These are phyloP conservation scores for Noccaea bulbosa DNA, from an alignment of 345 rosid species.

Conservation along the genomic window DNA sequence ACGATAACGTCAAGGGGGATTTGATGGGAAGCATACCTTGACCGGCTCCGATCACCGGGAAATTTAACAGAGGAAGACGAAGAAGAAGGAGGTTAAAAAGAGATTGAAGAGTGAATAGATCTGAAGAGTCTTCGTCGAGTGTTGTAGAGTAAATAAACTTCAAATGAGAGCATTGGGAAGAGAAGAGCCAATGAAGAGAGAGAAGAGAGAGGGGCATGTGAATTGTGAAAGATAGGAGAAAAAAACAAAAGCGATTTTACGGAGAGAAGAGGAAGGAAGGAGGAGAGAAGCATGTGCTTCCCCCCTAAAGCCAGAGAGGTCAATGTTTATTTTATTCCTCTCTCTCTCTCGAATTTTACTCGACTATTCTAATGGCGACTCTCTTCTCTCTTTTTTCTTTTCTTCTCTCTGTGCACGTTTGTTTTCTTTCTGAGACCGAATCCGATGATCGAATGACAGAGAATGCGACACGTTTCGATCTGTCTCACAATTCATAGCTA, in stretches of 20 bases:
- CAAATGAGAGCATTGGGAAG: conserved; percentile 44
- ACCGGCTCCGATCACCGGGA: conserved; percentile 33
- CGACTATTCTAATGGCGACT: conserved; percentile 35
- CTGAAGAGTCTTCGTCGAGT: conserved; percentile 43
- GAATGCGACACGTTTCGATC: conserved; percentile 32
- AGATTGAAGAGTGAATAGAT: conserved; percentile 47
- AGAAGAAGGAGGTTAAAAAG: background rate
- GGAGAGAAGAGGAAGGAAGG: conserved; percentile 31
- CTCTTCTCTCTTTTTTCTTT: conserved; percentile 24
- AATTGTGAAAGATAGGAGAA: conserved; percentile 50
- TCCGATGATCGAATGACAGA: conserved; percentile 40
- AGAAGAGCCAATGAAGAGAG: conserved; percentile 28
- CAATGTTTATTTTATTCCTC: conserved; percentile 56
- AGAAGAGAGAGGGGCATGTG: conserved; percentile 50
- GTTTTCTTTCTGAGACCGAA: conserved; percentile 36
- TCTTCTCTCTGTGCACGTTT: conserved; percentile 42
- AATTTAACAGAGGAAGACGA: conserved; percentile 12
- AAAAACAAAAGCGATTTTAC: conserved; percentile 34
- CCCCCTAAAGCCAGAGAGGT: conserved; percentile 57
- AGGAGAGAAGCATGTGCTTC: conserved; percentile 52
- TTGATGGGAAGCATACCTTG: conserved; percentile 41
- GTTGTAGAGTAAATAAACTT: conserved; percentile 50
- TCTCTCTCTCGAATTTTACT: background rate
- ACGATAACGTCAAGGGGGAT: background rate
- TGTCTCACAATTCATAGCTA: conserved; percentile 5